Evolutionary conservation across 1,139 yeast species (phyloP).

Genomic region (Yamadazyma sp.): DNA sequence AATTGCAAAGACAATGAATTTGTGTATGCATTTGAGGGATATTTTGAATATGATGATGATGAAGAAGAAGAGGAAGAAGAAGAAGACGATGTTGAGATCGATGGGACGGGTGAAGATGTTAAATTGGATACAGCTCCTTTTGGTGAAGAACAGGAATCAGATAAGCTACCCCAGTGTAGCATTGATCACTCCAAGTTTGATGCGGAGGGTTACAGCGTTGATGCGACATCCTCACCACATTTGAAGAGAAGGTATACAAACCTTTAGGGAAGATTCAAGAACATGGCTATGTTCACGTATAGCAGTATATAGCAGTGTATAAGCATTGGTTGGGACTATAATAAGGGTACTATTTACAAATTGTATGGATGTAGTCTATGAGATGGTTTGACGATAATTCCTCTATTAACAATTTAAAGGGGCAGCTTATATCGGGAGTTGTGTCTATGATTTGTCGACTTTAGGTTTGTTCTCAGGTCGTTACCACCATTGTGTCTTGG

Average conservation of each 20-base stretch:
- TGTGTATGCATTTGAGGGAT: conserved; percentile 15
- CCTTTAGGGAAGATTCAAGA: background rate
- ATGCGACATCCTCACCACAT: conserved; percentile 38
- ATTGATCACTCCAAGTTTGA: conserved; percentile 20
- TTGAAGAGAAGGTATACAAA: conserved; percentile 27
- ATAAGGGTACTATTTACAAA: background rate
- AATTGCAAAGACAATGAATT: conserved; percentile 18
- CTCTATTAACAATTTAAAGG: too few species aligned
- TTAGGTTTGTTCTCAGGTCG: background rate
- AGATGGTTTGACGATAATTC: too few species aligned
- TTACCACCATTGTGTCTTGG: too few species aligned
- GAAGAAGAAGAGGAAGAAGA: conserved; percentile 12
- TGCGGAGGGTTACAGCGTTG: conserved; percentile 26
- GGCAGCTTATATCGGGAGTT: too few species aligned
- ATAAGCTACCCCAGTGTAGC: background rate
- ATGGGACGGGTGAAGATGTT: conserved; percentile 7
- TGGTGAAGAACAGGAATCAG: background rate
- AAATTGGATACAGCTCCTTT: background rate
- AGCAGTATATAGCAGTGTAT: background rate
- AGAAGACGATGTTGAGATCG: conserved; percentile 8
- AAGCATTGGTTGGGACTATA: background rate
- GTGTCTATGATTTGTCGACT: too few species aligned
- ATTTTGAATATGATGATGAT: conserved; percentile 12
- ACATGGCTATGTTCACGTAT: background rate
- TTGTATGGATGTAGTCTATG: background rate